These are phyloP conservation scores for Hypoxylon sp. DNA, from an alignment of 2,329 filamentous ascomycete species.

Conservation along the genomic window DNA sequence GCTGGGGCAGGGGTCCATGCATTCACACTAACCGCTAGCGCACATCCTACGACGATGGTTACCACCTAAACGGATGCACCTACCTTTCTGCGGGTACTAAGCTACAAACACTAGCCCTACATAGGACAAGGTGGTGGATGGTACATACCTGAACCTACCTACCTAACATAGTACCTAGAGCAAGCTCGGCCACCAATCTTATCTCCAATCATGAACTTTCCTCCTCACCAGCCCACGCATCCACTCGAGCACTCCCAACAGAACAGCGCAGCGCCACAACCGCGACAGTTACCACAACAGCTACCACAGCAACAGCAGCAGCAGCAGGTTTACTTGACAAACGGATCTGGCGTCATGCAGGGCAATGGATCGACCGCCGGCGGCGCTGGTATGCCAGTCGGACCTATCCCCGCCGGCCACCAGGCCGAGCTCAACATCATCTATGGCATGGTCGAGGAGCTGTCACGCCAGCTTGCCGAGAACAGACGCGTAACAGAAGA, in stretches of 20 bases:
- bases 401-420: conserved; percentile 74
- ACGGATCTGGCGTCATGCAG: conserved; percentile 47
- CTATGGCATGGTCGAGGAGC: conserved; percentile 75
- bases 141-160: too few species aligned
- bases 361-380: conserved; percentile 50
- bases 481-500: conserved; percentile 72
- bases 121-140: neutral
- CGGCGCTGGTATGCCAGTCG: conserved; percentile 60
- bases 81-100: neutral
- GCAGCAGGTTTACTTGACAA: conserved; percentile 27
- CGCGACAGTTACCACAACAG: conserved; percentile 12
- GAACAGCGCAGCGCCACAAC: conserved; percentile 9
- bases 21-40: too few species aligned
- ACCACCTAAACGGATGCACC: neutral
- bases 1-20: neutral
- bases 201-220: conserved; percentile 31
- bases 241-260: conserved; percentile 19
- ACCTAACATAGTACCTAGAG: neutral
- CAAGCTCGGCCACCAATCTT: conserved; percentile 4
- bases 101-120: neutral
- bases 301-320: conserved; percentile 8
- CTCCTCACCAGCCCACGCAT: conserved; percentile 6
- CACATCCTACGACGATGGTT: neutral
- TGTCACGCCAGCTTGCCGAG: conserved; percentile 72
- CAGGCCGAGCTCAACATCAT: conserved; percentile 77